These are phyloP conservation scores for Aspergillus sp. DNA, from an alignment of 2,329 filamentous ascomycete species.

Conservation along the genomic window DNA sequence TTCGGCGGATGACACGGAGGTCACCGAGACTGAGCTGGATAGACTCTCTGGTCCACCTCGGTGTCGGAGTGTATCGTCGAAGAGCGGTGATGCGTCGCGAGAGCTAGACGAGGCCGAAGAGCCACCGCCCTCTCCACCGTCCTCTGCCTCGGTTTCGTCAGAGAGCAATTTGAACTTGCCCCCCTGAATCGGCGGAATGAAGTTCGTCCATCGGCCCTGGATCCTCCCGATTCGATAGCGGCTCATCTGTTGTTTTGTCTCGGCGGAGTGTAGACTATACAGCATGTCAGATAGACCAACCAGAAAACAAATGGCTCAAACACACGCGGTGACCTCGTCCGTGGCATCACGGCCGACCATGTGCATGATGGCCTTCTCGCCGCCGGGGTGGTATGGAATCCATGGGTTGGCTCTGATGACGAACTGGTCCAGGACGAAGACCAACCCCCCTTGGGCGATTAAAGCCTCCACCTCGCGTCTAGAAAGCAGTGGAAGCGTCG, in stretches of 20 bases:
- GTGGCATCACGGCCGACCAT: conserved; percentile 93
- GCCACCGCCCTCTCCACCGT: background rate
- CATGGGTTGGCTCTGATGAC: conserved; percentile 31
- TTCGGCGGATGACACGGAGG: too few relatives aligned
- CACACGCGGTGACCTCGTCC: conserved; percentile 84
- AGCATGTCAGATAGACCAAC: background rate
- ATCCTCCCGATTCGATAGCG: conserved; percentile 78
- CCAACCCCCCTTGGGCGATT: background rate
- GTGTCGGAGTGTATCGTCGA: too few relatives aligned
- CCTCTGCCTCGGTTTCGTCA: background rate
- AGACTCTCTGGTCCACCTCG: too few relatives aligned
- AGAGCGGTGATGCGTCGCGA: background rate
- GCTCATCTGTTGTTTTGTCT: conserved; percentile 71
- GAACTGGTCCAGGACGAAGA: background rate
- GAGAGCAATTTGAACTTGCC: conserved; percentile 43
- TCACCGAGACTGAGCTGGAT: too few relatives aligned
- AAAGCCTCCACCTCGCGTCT: background rate
- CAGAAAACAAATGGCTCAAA: background rate
- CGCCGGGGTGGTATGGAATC: conserved; percentile 86
- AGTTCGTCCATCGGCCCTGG: conserved; percentile 78
- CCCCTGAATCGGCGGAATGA: conserved; percentile 84
- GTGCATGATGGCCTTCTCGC: conserved; percentile 81
- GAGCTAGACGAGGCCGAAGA: background rate
- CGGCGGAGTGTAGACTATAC: conserved; percentile 73
- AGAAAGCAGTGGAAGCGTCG: background rate